phyloP scores from a whole-genome alignment of 371 early-diverging fungal species.

The Mucor irregularis region DNA sequence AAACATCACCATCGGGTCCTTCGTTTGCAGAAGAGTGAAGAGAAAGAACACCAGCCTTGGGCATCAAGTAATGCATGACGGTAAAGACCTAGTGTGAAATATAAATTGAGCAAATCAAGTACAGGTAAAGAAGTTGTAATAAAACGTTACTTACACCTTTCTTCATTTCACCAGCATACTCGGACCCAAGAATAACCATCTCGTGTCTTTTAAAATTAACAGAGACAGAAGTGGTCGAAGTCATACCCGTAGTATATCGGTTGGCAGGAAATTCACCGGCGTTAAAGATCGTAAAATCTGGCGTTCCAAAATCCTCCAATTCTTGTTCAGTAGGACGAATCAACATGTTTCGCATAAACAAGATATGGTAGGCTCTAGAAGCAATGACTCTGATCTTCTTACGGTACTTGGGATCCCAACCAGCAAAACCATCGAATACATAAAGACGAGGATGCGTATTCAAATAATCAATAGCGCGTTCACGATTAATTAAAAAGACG shows the following conservation, averaged over 20 bases:
- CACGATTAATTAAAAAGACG: conserved; percentile 92
- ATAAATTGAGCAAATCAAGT: not conserved
- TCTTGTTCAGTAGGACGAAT: conserved; percentile 93
- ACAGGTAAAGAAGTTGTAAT: no score
- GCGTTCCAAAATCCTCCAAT: conserved; percentile 85
- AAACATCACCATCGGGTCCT: conserved; percentile 89
- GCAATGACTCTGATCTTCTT: conserved; percentile 95
- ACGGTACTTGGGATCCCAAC: conserved; percentile 96
- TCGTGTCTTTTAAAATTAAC: conserved; percentile 83
- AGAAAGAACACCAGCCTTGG: conserved; percentile 94
- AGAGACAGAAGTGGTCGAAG: conserved; percentile 89
- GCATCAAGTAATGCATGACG: conserved; percentile 98
- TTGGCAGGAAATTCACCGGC: conserved; percentile 97
- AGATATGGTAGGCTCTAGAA: conserved; percentile 93
- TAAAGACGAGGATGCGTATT: conserved; percentile 93
- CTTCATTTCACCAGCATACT: conserved; percentile 99
- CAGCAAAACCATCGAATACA: conserved; percentile 94
- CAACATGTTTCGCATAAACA: conserved; percentile 98
- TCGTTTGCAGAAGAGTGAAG: conserved; percentile 97
- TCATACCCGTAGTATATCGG: conserved; percentile 96
- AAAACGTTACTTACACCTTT: conserved; percentile 89
- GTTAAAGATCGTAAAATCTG: conserved; percentile 96
- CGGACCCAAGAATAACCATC: conserved; percentile 94
- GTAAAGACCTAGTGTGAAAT: conserved; percentile 71
- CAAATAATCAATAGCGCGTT: conserved; percentile 94